phyloP scores from a whole-genome alignment of 2,329 filamentous ascomycete genomes.

The Cladosporium sp. region DNA sequence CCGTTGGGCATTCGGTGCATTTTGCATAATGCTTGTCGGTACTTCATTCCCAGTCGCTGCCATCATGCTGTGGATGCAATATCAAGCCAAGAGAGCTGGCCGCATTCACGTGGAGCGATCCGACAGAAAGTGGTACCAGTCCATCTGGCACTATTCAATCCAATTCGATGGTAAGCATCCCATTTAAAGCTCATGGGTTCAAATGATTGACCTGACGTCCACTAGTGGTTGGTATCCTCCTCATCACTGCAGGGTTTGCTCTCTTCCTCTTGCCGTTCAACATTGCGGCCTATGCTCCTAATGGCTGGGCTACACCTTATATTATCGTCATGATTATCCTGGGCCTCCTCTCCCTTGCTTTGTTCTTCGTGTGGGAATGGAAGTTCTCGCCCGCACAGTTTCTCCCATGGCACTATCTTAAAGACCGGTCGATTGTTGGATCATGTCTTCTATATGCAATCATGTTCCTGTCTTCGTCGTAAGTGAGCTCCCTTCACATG shows the following conservation, averaged over 20 bases:
- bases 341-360: constrained; percentile 33
- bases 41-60: constrained; percentile 58
- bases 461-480: constrained; percentile 34
- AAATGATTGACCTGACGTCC: background rate
- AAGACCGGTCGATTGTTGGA: constrained; percentile 48
- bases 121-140: constrained; percentile 45
- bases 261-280: constrained; percentile 65
- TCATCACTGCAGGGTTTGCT: constrained; percentile 57
- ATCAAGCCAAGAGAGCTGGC: constrained; percentile 55
- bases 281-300: constrained; percentile 37
- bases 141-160: constrained; percentile 51
- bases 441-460: constrained; percentile 47
- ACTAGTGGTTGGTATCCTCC: constrained; percentile 51
- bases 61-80: constrained; percentile 56
- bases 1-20: constrained; percentile 65
- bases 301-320: constrained; percentile 34
- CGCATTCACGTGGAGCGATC: constrained; percentile 42
- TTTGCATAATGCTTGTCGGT: constrained; percentile 60
- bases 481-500: no score
- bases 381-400: constrained; percentile 38
- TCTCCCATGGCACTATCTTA: constrained; percentile 44
- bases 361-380: constrained; percentile 37
- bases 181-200: background rate
- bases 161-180: constrained; percentile 55
- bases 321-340: constrained; percentile 40